These are phyloP conservation scores for Gremmenia infestans DNA, from an alignment of 2,329 filamentous ascomycete genomes.

Conservation along the genomic window DNA sequence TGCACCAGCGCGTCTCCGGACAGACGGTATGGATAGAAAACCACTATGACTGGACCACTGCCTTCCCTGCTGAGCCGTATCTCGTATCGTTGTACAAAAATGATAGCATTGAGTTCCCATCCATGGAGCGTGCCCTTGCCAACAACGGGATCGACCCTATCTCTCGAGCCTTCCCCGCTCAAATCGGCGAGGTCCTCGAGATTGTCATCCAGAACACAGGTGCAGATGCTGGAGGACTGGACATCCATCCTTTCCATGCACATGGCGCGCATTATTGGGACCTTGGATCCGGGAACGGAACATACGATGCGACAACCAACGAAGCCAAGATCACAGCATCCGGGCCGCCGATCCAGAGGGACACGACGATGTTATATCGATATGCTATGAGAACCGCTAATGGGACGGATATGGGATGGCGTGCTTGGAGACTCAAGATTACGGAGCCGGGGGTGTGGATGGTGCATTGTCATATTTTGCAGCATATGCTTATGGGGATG, in stretches of 20 bases:
- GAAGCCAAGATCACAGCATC: slow-evolving; percentile 32
- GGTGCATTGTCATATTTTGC: slow-evolving; percentile 45
- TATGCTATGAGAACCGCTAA: slow-evolving; percentile 35
- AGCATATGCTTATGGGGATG: slow-evolving; percentile 44
- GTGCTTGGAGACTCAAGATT: slow-evolving; percentile 45
- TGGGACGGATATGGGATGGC: slow-evolving; percentile 39
- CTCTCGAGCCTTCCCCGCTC: slow-evolving; percentile 38
- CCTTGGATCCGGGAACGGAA: slow-evolving; percentile 40
- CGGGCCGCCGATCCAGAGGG: slow-evolving; percentile 21
- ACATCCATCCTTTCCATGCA: slow-evolving; percentile 43
- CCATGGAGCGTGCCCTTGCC: slow-evolving; percentile 37
- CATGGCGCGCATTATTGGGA: slow-evolving; percentile 43
- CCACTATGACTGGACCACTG: slow-evolving; percentile 32
- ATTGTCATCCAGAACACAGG: slow-evolving; percentile 39
- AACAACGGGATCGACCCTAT: slow-evolving; percentile 40
- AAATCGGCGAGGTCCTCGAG: slow-evolving; percentile 43
- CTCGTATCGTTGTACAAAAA: slow-evolving; percentile 42
- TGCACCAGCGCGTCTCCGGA: slow-evolving; percentile 24
- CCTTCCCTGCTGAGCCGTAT: slow-evolving; percentile 35
- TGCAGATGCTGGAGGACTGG: slow-evolving; percentile 33
- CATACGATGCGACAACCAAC: slow-evolving; percentile 37
- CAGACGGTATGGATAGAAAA: slow-evolving; percentile 29
- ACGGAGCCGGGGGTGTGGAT: slow-evolving; percentile 44
- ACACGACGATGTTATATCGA: slow-evolving; percentile 42
- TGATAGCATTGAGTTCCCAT: slow-evolving; percentile 33